Evolutionary conservation across 2,329 filamentous ascomycete genomes (phyloP), one percentile per base, ranked within the genome.

Genomic region (Colletotrichum siamense): DNA sequence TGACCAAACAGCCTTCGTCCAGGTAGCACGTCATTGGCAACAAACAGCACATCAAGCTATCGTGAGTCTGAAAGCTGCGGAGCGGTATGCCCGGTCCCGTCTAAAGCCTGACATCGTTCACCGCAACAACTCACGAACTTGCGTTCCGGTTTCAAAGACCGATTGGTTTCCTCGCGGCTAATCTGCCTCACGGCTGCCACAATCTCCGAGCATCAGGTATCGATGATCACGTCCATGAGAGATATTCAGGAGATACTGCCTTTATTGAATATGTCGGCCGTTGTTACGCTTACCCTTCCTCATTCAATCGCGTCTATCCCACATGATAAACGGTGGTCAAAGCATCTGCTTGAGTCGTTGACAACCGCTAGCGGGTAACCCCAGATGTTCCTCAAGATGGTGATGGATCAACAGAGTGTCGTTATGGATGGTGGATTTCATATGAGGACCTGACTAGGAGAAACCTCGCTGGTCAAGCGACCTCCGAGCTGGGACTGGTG

Each of bases 251-350:
- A 57, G 36, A 61, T 32, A 55, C 49, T 78, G 32, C 75, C 77
- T 16, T 16, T 77, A 36, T 49, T 8, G 66, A 73, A 61, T 10
- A 9, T 59, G 16, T 7, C 28, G 30, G 28, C 36, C 52, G 7
- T 49, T n/a, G 49, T 34, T 70, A 49, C 70, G 71, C 39, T 36
- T 62, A 52, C 66, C 65, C 28, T 61, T 26, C 65, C 49, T 28
- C 59, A 39, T 36, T 39, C 55, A 36, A 44, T 24, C 28, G 61
- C 67, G 64, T 63, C 64, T 62, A 69, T 76, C 64, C 70, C 73
- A 68, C 75, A 73, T 62, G 59, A 77, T 77, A 70, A 63, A 65
- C 62, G 61, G 63, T 77, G 75, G 77, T 77, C 77, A 72, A 65
- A 77, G 77, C 75, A 75, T 69, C n/a, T 77, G 61, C 70, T 78